Percentiles rank a stretch among this genome's conserved stretches.
phyloP scores from a whole-genome alignment of 2,329 filamentous ascomycete species.

The Cercospora canescens region DNA sequence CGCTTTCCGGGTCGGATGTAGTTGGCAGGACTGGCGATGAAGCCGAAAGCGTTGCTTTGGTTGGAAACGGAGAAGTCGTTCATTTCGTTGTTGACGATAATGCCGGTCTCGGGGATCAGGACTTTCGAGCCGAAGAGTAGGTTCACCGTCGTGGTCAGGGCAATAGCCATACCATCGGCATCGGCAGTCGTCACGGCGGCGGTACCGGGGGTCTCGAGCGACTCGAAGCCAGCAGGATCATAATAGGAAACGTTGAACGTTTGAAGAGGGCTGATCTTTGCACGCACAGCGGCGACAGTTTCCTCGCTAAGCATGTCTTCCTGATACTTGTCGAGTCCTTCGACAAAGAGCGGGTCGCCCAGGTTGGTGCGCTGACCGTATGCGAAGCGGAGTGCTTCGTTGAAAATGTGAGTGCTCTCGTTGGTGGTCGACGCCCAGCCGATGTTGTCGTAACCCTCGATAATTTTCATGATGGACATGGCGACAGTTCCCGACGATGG shows the following conservation, averaged over 20 bases:
- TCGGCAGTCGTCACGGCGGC: conserved; percentile 75
- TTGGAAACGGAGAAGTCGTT: conserved; percentile 85
- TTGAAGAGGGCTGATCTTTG: conserved; percentile 67
- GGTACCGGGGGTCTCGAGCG: conserved; percentile 70
- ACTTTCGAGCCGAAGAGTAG: conserved; percentile 78
- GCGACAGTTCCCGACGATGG: conserved; percentile 78
- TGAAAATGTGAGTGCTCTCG: conserved; percentile 76
- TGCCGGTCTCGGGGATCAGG: conserved; percentile 77
- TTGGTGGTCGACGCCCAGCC: conserved; percentile 58
- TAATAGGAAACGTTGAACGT: conserved; percentile 76
- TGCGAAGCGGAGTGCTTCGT: conserved; percentile 86
- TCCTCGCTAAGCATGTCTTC: conserved; percentile 63
- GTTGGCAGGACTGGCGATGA: conserved; percentile 76
- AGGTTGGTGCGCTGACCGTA: conserved; percentile 76
- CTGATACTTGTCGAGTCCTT: conserved; percentile 64
- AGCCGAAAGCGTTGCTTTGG: conserved; percentile 78
- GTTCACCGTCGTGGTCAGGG: conserved; percentile 85
- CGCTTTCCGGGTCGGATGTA: conserved; percentile 80
- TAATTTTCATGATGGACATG: conserved; percentile 74
- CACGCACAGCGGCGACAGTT: conserved; percentile 61
- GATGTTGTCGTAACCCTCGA: conserved; percentile 73
- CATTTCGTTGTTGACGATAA: conserved; percentile 66
- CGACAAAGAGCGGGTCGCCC: conserved; percentile 77
- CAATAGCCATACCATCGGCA: conserved; percentile 70
- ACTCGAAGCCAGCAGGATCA: conserved; percentile 66